Base-by-base conservation (phyloP, 2,329 filamentous ascomycete genomes). In the Cladosporium sp. region DNA sequence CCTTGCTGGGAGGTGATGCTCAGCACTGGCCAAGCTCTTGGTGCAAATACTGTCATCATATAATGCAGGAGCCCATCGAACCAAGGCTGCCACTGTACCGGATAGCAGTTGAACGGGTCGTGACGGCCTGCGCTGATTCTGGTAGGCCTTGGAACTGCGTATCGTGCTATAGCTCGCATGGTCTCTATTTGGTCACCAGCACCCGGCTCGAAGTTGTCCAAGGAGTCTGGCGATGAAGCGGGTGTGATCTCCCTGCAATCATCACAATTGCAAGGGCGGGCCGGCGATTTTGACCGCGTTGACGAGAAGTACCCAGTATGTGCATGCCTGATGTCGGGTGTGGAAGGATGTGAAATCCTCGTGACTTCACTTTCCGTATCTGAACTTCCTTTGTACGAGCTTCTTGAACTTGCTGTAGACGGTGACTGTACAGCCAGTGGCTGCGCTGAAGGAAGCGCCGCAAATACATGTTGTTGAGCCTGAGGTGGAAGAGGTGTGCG, bases 1-100 rank as follows among this genome's bases (percentile, higher is more conserved):
- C 69, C 69, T 61, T 71, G 64, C 20, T 64, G 60, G 2, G 60
- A 57, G 9, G 67, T 65, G 54, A 72, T 70, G n/a, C 65, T 63
- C 20, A 72, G 62, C 3, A 69, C 63, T 1, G 69, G 67, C 70
- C 70, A 72, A 55, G 67, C 70, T 51, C 70, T 61, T 2, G 70
- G 70, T 7, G 69, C 70, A 50, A 70, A 72, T 5, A 71, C 65
- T 3, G 66, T 69, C 51, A 71, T 64, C 70, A 72, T 71, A 59
- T 72, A 69, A 57, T 71, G 67, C 22, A 72, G 52, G 3, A 72
- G 61, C 4, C 60, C 55, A 49, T 71, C 68, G 40, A 65, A 70
- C 65, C 64, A 69, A 20, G 68, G 67, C 51, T 68, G 58, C 55
- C 65, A 67, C n/a, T 65, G 60, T 20, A 72, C 67, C 4, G 69